These are phyloP conservation scores for Scolecobasidium constrictum DNA, from an alignment of 2,329 filamentous ascomycete species.

Conservation along the genomic window DNA sequence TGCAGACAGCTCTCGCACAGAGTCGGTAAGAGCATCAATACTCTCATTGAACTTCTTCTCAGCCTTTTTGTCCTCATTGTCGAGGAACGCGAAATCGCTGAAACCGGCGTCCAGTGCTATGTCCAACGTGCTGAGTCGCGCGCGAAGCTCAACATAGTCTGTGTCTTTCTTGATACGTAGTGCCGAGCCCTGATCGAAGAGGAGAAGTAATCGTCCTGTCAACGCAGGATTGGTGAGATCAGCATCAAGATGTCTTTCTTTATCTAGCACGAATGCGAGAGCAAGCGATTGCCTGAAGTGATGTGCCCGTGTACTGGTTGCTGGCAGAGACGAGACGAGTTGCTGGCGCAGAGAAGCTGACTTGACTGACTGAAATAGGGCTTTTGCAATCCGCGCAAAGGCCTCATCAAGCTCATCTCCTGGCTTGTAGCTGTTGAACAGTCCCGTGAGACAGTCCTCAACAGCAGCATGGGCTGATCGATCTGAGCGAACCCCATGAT, in stretches of 20 bases:
- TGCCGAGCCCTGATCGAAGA: conserved; percentile 25
- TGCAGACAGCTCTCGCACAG: conserved; percentile 44
- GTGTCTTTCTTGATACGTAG: conserved; percentile 46
- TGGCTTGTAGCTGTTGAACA: conserved; percentile 18
- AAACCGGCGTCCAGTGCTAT: conserved; percentile 60
- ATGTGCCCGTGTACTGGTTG: conserved; percentile 38
- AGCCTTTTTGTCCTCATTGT: conserved; percentile 15
- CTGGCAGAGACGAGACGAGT: conserved; percentile 49
- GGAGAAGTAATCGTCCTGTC: conserved; percentile 16
- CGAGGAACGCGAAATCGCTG: conserved; percentile 17
- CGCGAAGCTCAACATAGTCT: conserved; percentile 58
- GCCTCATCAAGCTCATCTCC: conserved; percentile 17
- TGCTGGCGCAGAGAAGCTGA: conserved; percentile 42
- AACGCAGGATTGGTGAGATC: conserved; percentile 15
- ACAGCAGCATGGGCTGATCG: conserved; percentile 1
- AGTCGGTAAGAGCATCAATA: conserved; percentile 54
- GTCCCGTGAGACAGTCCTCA: conserved; percentile 13
- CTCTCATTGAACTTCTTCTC: conserved; percentile 54
- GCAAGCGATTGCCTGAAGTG: conserved; percentile 58
- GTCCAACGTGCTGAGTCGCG: conserved; percentile 59
- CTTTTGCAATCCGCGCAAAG: conserved; percentile 18
- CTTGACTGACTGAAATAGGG: conserved; percentile 26
- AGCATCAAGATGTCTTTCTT: background rate
- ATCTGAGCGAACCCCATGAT: conserved; percentile 9
- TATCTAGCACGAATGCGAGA: conserved; percentile 47